A percentile compares a stretch with the other conserved stretches of the same genome.
These are phyloP conservation scores for Lipomyces chichibuensis DNA, from an alignment of 805 yeast species.

Conservation along the genomic window DNA sequence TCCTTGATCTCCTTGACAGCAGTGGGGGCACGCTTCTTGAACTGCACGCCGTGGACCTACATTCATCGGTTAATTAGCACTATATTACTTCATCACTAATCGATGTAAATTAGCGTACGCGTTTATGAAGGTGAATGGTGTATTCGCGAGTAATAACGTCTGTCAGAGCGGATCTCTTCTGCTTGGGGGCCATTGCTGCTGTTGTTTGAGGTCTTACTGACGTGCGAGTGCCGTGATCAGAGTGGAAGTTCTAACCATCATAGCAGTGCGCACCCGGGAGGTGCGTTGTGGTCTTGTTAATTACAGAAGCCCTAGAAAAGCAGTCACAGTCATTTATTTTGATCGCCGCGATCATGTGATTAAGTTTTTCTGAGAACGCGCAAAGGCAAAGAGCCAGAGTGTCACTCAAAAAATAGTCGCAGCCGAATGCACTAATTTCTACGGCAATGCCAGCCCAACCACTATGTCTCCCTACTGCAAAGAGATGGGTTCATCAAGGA, in stretches of 20 bases:
- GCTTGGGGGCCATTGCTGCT: conserved; percentile 47
- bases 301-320: not conserved
- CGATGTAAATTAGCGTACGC: conserved; percentile 63
- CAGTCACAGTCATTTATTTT: not conserved
- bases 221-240: not conserved
- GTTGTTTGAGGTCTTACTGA: not conserved
- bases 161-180: conserved; percentile 76
- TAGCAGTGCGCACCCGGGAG: not conserved
- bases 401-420: not conserved
- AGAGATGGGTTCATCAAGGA: not conserved
- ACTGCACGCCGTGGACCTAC: conserved; percentile 94
- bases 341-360: not conserved
- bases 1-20: conserved; percentile 99
- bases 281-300: not conserved
- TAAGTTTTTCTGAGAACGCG: too few species aligned
- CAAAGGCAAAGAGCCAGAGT: not conserved
- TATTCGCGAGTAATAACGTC: conserved; percentile 99
- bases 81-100: not conserved
- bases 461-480: not conserved
- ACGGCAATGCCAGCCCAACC: not conserved
- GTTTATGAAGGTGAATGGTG: conserved; percentile 99
- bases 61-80: not conserved
- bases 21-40: conserved; percentile 99
- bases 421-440: not conserved
- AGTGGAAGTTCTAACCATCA: not conserved